These are phyloP conservation scores for Rutstroemia sp. DNA, from an alignment of 2,329 filamentous ascomycete species.

Conservation along the genomic window DNA sequence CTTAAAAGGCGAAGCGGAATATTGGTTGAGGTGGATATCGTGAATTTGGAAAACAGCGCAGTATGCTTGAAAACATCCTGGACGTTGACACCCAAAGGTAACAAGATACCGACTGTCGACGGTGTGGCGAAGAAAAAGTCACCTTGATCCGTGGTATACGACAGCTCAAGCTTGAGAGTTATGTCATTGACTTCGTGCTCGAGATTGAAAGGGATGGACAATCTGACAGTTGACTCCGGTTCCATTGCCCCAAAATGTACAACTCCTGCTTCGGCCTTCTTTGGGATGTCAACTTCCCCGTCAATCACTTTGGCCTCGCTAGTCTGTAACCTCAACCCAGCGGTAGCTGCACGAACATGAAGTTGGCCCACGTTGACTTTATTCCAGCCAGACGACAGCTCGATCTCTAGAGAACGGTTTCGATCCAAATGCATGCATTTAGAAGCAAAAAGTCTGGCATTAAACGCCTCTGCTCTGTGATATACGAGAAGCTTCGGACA, in stretches of 20 bases:
- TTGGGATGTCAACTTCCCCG: slow-evolving; percentile 37
- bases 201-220: slow-evolving; percentile 74
- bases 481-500: slow-evolving; percentile 64
- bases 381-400: slow-evolving; percentile 69
- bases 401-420: slow-evolving; percentile 68
- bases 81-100: slow-evolving; percentile 90
- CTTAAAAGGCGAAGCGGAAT: slow-evolving; percentile 68
- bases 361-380: slow-evolving; percentile 51
- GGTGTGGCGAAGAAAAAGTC: slow-evolving; percentile 56
- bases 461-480: slow-evolving; percentile 60
- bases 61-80: slow-evolving; percentile 89
- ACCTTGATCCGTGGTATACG: slow-evolving; percentile 61
- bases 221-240: slow-evolving; percentile 40
- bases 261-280: slow-evolving; percentile 45
- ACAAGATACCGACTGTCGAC: slow-evolving; percentile 59
- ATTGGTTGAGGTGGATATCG: slow-evolving; percentile 70
- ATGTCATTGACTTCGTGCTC: slow-evolving; percentile 70
- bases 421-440: slow-evolving; percentile 72
- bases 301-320: slow-evolving; percentile 47
- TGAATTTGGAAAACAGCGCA: slow-evolving; percentile 81
- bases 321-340: slow-evolving; percentile 56
- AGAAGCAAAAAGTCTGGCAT: slow-evolving; percentile 58
- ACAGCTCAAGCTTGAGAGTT: slow-evolving; percentile 66
- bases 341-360: slow-evolving; percentile 56
- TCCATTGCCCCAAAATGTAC: slow-evolving; percentile 44